These are phyloP conservation scores for Aureobasidium sp. DNA, from an alignment of 2,329 filamentous ascomycete species.

Conservation along the genomic window DNA sequence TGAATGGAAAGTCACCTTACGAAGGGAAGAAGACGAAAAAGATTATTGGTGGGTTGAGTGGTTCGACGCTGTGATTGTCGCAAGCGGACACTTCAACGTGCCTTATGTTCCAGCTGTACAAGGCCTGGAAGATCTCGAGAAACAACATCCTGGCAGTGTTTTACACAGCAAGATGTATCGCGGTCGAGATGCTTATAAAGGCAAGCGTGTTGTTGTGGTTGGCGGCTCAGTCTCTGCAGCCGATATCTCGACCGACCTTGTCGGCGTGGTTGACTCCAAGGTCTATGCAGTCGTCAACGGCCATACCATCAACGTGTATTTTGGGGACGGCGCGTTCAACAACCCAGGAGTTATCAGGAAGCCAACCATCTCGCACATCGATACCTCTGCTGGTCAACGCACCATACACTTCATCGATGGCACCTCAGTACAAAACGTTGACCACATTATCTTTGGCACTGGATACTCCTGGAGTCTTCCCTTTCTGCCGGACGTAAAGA, in stretches of 20 bases:
- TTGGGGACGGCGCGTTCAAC: slow-evolving; percentile 51
- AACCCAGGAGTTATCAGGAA: slow-evolving; percentile 44
- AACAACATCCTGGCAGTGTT: slow-evolving; percentile 39
- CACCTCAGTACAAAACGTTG: slow-evolving; percentile 43
- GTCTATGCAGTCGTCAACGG: slow-evolving; percentile 47
- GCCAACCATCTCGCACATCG: slow-evolving; percentile 42
- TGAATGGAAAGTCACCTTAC: slow-evolving; percentile 15
- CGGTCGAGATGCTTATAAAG: slow-evolving; percentile 35
- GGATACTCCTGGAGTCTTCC: slow-evolving; percentile 58
- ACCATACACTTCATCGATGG: slow-evolving; percentile 52
- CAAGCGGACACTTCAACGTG: slow-evolving; percentile 52
- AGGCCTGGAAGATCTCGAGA: slow-evolving; percentile 42
- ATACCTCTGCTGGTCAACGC: slow-evolving; percentile 22
- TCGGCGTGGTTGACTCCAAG: slow-evolving; percentile 37
- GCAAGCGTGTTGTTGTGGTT: slow-evolving; percentile 50
- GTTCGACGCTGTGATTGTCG: slow-evolving; percentile 54
- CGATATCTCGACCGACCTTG: slow-evolving; percentile 50
- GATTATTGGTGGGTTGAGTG: slow-evolving; percentile 31
- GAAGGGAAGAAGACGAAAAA: slow-evolving; percentile 43
- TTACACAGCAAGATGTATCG: slow-evolving; percentile 49
- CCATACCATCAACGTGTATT: slow-evolving; percentile 45
- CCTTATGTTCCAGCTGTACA: slow-evolving; percentile 46
- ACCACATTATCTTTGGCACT: slow-evolving; percentile 58
- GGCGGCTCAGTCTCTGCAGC: slow-evolving; percentile 57
- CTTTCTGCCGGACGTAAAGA: slow-evolving; percentile 45